Conservation (phyloP, 805 yeast species). For the Blastobotrys muscicola region DNA sequence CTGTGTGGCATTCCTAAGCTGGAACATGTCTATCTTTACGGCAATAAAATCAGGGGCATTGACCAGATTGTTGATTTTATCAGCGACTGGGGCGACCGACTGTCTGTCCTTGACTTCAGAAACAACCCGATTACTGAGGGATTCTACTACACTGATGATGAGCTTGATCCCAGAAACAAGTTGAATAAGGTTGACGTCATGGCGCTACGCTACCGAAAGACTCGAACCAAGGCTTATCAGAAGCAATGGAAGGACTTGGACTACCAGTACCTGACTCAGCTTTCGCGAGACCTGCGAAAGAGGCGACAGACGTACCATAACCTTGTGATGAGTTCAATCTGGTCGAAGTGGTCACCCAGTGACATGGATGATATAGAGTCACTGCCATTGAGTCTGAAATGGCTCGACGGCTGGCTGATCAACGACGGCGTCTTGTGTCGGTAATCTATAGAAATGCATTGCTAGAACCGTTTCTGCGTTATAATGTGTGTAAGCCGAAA, state of each 20-base stretch:
- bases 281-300: not conserved
- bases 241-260: constrained; percentile 6
- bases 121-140: constrained; percentile 22
- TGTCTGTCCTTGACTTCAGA: constrained; percentile 23
- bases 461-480: too few relatives aligned
- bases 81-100: constrained; percentile 8
- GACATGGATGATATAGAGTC: too few relatives aligned
- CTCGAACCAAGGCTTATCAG: constrained; percentile 4
- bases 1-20: constrained; percentile 22
- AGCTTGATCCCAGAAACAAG: not conserved
- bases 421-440: not conserved
- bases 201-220: constrained; percentile 2
- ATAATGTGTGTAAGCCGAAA: too few relatives aligned
- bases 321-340: not conserved
- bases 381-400: constrained; percentile 2
- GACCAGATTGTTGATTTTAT: constrained; percentile 15
- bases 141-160: constrained; percentile 13
- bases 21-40: constrained; percentile 19
- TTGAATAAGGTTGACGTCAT: not conserved
- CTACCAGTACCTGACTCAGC: constrained; percentile 2
- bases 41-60: constrained; percentile 19
- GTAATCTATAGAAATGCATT: too few relatives aligned
- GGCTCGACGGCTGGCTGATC: constrained; percentile 10
- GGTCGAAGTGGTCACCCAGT: not conserved
- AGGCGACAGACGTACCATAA: constrained; percentile 3